Percentiles rank a stretch among this genome's conserved stretches.
These are phyloP conservation scores for Leccinellum rugosiceps DNA, from an alignment of 768 basidiomycete species.

Conservation along the genomic window DNA sequence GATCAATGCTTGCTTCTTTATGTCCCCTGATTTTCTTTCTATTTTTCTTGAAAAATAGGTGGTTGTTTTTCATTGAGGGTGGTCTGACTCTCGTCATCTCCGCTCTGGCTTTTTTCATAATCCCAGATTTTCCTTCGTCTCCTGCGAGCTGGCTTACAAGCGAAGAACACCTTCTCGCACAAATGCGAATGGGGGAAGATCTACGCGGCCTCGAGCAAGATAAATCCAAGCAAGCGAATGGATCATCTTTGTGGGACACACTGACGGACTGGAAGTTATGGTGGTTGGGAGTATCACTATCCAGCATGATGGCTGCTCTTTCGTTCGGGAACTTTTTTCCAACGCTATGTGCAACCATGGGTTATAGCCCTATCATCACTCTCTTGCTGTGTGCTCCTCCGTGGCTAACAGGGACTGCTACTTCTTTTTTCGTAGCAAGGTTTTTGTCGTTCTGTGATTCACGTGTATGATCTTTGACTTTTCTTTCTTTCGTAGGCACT, in stretches of 20 bases:
- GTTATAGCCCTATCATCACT: conserved; percentile 57
- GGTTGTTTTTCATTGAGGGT: conserved; percentile 71
- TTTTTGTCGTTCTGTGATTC: conserved; percentile 14
- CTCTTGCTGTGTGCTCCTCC: conserved; percentile 76
- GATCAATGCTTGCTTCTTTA: not conserved
- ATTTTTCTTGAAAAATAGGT: conserved; percentile 36
- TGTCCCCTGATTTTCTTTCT: not conserved
- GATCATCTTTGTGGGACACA: conserved; percentile 51
- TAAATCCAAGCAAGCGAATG: conserved; percentile 35
- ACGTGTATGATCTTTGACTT: conserved; percentile 1
- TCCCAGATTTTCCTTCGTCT: conserved; percentile 71
- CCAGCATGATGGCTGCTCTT: conserved; percentile 51
- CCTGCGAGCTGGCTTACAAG: conserved; percentile 57
- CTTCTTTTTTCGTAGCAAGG: conserved; percentile 55
- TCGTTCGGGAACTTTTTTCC: conserved; percentile 81
- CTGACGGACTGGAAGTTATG: conserved; percentile 78
- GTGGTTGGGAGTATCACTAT: conserved; percentile 66
- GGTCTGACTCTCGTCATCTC: conserved; percentile 51
- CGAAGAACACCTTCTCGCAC: conserved; percentile 52
- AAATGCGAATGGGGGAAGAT: conserved; percentile 60
- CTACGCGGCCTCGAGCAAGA: conserved; percentile 48
- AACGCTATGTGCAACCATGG: conserved; percentile 69
- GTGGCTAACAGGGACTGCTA: conserved; percentile 57
- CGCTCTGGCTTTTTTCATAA: conserved; percentile 51
- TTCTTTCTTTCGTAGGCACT: conserved; percentile 45